A percentile compares a stretch with the other conserved stretches of the same genome.
phyloP scores from a whole-genome alignment of 108 stramenopile genomes.

The Chaetoceros tenuissimus region DNA sequence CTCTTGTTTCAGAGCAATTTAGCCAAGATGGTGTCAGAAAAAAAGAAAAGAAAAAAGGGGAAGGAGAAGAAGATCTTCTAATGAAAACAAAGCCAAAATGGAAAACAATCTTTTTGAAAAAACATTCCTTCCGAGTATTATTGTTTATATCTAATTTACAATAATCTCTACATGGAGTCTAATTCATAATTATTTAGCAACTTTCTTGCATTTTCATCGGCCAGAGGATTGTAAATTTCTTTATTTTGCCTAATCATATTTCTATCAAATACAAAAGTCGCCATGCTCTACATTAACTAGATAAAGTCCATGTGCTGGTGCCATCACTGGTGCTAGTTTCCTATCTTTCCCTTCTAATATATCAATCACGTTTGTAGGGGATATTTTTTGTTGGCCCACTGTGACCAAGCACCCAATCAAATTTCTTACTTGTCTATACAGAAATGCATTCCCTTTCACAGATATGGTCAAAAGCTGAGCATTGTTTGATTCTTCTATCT shows the following conservation, averaged over 20 bases:
- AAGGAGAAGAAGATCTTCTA: too few species aligned
- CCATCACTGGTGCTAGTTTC: conserved; percentile 45
- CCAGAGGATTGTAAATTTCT: too few species aligned
- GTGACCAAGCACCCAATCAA: conserved; percentile 62
- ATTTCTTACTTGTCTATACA: conserved; percentile 80
- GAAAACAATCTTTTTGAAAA: too few species aligned
- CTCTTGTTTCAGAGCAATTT: too few species aligned
- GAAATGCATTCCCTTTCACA: conserved; percentile 60
- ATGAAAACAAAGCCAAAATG: too few species aligned
- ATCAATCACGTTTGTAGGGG: conserved; percentile 30
- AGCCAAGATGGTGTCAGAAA: too few species aligned
- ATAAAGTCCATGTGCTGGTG: conserved; percentile 75
- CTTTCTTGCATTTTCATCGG: too few species aligned
- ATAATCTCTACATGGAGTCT: too few species aligned
- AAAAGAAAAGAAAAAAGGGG: too few species aligned
- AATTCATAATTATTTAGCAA: too few species aligned
- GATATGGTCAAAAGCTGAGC: conserved; percentile 45
- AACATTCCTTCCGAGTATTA: too few species aligned
- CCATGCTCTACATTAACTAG: conserved; percentile 73
- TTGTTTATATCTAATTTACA: too few species aligned
- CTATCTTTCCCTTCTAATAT: conserved; percentile 46
- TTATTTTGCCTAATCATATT: not conserved
- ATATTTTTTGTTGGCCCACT: conserved; percentile 49
- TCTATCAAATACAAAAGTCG: conserved; percentile 19
- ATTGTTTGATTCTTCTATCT: not conserved